Evolutionary conservation across 495 filamentous ascomycete genomes (phyloP).

Genomic region (Penicillium nucicola): DNA sequence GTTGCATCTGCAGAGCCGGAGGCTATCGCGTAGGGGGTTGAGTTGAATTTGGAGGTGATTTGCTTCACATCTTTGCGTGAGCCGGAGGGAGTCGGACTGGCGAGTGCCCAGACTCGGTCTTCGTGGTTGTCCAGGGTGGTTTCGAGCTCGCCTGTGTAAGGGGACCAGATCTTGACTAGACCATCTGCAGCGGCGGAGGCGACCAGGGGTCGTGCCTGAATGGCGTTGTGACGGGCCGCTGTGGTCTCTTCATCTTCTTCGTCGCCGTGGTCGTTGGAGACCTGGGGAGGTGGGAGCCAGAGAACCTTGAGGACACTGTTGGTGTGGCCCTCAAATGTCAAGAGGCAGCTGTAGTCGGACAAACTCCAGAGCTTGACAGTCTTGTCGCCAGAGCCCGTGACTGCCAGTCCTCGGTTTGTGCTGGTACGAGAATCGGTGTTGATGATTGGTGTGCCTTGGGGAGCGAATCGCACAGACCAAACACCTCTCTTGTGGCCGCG

Average conservation of each 20-base stretch:
- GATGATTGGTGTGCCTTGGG: slow-evolving; percentile 69
- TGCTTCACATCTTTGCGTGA: slow-evolving; percentile 35
- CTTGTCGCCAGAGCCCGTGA: slow-evolving; percentile 91
- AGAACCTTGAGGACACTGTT: slow-evolving; percentile 91
- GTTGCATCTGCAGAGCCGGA: slow-evolving; percentile 88
- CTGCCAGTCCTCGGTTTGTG: slow-evolving; percentile 65
- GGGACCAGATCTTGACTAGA: slow-evolving; percentile 95
- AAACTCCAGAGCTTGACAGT: slow-evolving; percentile 95
- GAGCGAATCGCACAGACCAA: slow-evolving; percentile 89
- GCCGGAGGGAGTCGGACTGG: slow-evolving; percentile 59
- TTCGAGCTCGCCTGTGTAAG: slow-evolving; percentile 71
- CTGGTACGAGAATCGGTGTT: slow-evolving; percentile 62
- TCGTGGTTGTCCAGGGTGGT: slow-evolving; percentile 93
- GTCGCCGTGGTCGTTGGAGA: slow-evolving; percentile 29
- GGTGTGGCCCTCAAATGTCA: slow-evolving; percentile 94
- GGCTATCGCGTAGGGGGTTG: slow-evolving; percentile 62
- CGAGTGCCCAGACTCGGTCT: slow-evolving; percentile 87
- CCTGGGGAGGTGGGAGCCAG: slow-evolving; percentile 69
- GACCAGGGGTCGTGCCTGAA: slow-evolving; percentile 53
- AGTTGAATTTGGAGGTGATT: slow-evolving; percentile 26
- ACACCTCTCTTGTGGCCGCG: slow-evolving; percentile 91
- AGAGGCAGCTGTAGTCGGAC: slow-evolving; percentile 85
- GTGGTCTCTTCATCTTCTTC: slow-evolving; percentile 32
- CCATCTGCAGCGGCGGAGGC: slow-evolving; percentile 91
- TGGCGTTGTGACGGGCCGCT: slow-evolving; percentile 19